Percentiles rank a stretch among this genome's conserved stretches.
Conservation (phyloP, 495 filamentous ascomycete genomes). For the Aspergillus coremiiformis region DNA sequence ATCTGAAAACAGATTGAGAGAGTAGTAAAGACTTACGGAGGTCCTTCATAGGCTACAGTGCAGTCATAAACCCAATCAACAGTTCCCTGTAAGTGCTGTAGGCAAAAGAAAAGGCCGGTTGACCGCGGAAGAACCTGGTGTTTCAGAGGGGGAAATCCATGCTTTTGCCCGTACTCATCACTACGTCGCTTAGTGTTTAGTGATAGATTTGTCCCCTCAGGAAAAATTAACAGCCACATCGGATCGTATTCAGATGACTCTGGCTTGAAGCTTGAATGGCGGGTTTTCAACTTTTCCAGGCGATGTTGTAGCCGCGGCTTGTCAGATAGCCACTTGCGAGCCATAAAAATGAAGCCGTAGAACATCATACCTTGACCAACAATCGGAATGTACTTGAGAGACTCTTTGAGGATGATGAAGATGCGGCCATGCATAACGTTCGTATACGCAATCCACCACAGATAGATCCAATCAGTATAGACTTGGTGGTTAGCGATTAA, state of each 20-base stretch:
- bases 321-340: constrained; percentile 59
- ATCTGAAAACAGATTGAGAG: not conserved
- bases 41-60: constrained; percentile 61
- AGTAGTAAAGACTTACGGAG: constrained; percentile 45
- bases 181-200: constrained; percentile 50
- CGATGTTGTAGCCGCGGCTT: constrained; percentile 53
- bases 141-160: constrained; percentile 41
- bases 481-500: constrained; percentile 64
- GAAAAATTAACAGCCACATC: constrained; percentile 67
- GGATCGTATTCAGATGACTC: constrained; percentile 47
- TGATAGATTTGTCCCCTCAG: constrained; percentile 61
- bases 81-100: constrained; percentile 52
- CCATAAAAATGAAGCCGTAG: constrained; percentile 64
- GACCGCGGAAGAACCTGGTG: constrained; percentile 56
- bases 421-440: constrained; percentile 59
- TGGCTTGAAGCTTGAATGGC: constrained; percentile 44
- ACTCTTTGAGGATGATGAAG: constrained; percentile 65
- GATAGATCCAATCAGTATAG: constrained; percentile 66
- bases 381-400: constrained; percentile 56
- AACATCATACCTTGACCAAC: constrained; percentile 61
- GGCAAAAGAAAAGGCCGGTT: constrained; percentile 56
- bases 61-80: constrained; percentile 64
- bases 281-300: constrained; percentile 50
- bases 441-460: constrained; percentile 65
- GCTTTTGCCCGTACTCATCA: constrained; percentile 50